A percentile compares a stretch with the other conserved stretches of the same genome.
These are phyloP conservation scores for Colletotrichum sp. DNA, from an alignment of 2,329 filamentous ascomycete genomes.

Conservation along the genomic window DNA sequence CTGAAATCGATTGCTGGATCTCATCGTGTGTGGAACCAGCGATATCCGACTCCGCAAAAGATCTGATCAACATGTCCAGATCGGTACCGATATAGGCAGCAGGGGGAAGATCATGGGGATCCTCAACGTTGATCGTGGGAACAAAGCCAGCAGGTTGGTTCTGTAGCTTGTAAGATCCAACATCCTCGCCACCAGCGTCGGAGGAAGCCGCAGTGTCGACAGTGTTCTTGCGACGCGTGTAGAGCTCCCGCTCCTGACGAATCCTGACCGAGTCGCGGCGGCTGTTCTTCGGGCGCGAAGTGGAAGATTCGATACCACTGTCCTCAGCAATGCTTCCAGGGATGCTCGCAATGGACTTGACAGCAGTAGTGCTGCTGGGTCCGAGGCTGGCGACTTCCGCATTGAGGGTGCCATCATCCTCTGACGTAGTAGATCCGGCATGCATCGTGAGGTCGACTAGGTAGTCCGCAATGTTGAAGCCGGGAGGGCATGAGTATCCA, in stretches of 20 bases:
- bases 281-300: conserved; percentile 69
- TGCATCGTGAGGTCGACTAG: conserved; percentile 98
- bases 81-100: conserved; percentile 72
- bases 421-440: conserved; percentile 68
- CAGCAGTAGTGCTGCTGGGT: conserved; percentile 84
- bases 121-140: conserved; percentile 70
- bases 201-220: conserved; percentile 69
- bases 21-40: conserved; percentile 77
- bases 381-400: conserved; percentile 71
- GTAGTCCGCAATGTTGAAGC: conserved; percentile 99
- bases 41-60: conserved; percentile 81
- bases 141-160: conserved; percentile 46
- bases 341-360: conserved; percentile 89
- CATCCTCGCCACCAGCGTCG: conserved; percentile 57
- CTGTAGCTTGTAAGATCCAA: conserved; percentile 57
- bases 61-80: conserved; percentile 79
- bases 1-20: conserved; percentile 72
- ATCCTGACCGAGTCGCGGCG: conserved; percentile 82
- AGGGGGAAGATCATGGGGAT: conserved; percentile 68
- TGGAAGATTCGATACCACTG: conserved; percentile 64
- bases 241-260: conserved; percentile 89
- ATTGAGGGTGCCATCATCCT: conserved; percentile 60
- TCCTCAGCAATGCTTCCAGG: conserved; percentile 76
- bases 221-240: conserved; percentile 77
- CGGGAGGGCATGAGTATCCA: conserved; percentile 91